Evolutionary conservation across 139 green algal genomes (phyloP), one percentile per base, ranked within the genome.

Genomic region (Chlorella sp.): DNA sequence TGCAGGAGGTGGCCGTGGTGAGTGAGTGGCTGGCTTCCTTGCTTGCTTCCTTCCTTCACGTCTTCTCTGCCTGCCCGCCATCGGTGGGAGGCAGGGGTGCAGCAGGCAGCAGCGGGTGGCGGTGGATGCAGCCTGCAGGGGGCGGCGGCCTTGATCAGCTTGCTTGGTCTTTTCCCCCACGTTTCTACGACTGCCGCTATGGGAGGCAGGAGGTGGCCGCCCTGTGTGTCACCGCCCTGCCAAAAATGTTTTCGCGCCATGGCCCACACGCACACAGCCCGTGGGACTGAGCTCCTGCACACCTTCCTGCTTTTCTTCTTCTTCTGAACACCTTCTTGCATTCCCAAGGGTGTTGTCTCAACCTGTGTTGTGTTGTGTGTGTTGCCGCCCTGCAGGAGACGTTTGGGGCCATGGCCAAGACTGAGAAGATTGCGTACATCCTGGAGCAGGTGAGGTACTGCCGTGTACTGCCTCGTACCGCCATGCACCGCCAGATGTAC

Each of bases 371-470:
- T 57, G 48, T 57, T 5, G 48, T 5, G 48, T 57, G 48, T 57
- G 48, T 57, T n/a, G 48, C 48, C 3, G 28, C 4, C 4, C 19
- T 42, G 83, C 83, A 88, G 83, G 98, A 99, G 91, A 99, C 98
- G 9, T 99, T 98, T 95, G 98, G 98, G 19, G 97, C 98, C 36
- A 99, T 99, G 97, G 96, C 97, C 80, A 99, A 99, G 93, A 97
- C 94, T 15, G 98, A 99, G 93, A 99, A 99, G 93, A 98, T 99
- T 69, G 96, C 96, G 22, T 99, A 98, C 94, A 99, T 99, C 89
- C 92, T 99, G 90, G 98, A 99, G 95, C 98, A 99, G 91, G 48
- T 57, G 48, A 57, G 48, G 48, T 9, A 9, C 48, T 57, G 48
- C 48, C 48, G 5, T 57, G 48, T 57, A 57, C 48, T 9, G 48